Evolutionary conservation across 129 eudicot genomes (phyloP), one percentile per base, ranked within the genome.

Genomic region (Rutidosis leptorrhynchoides): DNA sequence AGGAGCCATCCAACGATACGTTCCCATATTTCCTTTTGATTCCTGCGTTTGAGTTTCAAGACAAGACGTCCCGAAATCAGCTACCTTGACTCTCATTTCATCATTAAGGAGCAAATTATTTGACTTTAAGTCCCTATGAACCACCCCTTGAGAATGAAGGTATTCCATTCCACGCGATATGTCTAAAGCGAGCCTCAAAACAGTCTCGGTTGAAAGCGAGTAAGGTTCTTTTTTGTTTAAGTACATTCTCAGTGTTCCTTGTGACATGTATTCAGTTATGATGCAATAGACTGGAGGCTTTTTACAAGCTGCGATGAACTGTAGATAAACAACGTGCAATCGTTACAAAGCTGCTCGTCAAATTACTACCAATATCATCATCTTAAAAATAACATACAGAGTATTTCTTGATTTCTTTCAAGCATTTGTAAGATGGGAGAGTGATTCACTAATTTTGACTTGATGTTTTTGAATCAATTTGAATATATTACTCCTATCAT

Each of bases 1-100:
- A 0, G 98, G 98, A n/a, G 98, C 98, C 98, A 93, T 93, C 98
- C 99, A 94, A 9, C 97, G 97, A 48, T 94, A 94, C 8, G 99
- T 94, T 56, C 99, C 97, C 96, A 83, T 94, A 57, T 94, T 94
- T 0, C 96, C 99, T 69, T 94, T 94, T 1, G 92, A 72, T 46
- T 94, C 99, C 24, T 73, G 83, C 7, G 90, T 86, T 63, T 94
- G 95, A 1, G 99, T 94, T 67, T 94, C 99, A 26, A 94, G 79
- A 67, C 99, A 94, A 0, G 99, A 94, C 0, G 99, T 94, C 8
- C 99, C 99, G 49, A 94, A 94, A 82, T 94, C 99, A 4, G 88
- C 99, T 9, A 94, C 99, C 83, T 94, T 94, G 5, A 94, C 99
- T 52, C 93, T 79, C 99, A 88, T 94, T 62, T 94, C 99, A 17